phyloP scores from a whole-genome alignment of 2,329 filamentous ascomycete genomes.

The Ascochyta viciae-villosae region DNA sequence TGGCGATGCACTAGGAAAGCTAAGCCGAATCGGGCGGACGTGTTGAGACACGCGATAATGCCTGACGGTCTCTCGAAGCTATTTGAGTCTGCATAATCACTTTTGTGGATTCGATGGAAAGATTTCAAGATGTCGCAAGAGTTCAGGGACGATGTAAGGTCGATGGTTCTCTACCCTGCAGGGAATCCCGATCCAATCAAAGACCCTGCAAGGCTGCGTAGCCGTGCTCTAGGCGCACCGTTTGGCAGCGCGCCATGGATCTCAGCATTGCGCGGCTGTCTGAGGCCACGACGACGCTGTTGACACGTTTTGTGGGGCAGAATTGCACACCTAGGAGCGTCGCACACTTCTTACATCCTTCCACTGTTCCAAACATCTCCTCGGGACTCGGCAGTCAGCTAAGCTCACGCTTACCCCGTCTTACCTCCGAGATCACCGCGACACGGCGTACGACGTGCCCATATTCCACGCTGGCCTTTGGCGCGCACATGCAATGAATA shows the following conservation, averaged over 20 bases:
- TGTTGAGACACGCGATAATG: neutral
- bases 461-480: conserved; percentile 37
- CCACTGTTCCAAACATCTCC: neutral
- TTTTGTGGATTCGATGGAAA: neutral
- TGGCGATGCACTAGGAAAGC: conserved; percentile 13
- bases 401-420: conserved; percentile 5
- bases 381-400: neutral
- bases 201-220: conserved; percentile 18
- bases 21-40: conserved; percentile 22
- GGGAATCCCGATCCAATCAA: conserved; percentile 5
- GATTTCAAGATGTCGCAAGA: neutral
- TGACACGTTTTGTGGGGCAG: neutral
- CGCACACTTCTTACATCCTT: neutral
- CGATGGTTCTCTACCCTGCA: neutral
- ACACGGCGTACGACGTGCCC: conserved; percentile 34
- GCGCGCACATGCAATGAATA: conserved; percentile 41
- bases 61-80: conserved; percentile 9
- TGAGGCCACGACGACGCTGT: conserved; percentile 27
- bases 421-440: conserved; percentile 27
- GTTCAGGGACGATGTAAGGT: neutral
- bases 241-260: conserved; percentile 19
- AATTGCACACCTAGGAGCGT: neutral
- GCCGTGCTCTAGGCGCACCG: conserved; percentile 1
- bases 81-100: neutral
- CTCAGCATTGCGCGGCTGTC: conserved; percentile 22